Percentiles rank a stretch among this genome's conserved stretches.
These are phyloP conservation scores for Phyllosticta citrichinensis DNA, from an alignment of 2,329 filamentous ascomycete species.

Conservation along the genomic window DNA sequence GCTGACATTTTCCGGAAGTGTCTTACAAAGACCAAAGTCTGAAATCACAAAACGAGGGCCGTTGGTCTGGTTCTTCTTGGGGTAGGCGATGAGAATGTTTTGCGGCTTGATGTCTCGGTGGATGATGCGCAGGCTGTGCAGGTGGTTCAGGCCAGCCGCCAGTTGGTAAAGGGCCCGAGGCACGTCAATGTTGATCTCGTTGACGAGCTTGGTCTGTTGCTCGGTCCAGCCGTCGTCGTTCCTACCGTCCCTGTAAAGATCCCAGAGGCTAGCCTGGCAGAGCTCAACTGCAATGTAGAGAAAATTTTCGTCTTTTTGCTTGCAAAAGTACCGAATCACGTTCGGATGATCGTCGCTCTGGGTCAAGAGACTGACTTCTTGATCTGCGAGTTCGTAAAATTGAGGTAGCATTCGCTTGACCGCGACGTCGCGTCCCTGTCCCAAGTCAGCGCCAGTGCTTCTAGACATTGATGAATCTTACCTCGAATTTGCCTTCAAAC, in stretches of 20 bases:
- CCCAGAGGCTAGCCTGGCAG: slow-evolving; percentile 85
- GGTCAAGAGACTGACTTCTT: slow-evolving; percentile 80
- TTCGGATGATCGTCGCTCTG: slow-evolving; percentile 95
- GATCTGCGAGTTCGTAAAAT: slow-evolving; percentile 89
- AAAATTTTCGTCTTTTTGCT: slow-evolving; percentile 80
- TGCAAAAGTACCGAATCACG: slow-evolving; percentile 92
- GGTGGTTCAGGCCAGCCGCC: slow-evolving; percentile 74
- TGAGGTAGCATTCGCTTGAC: slow-evolving; percentile 96
- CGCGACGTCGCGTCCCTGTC: slow-evolving; percentile 69
- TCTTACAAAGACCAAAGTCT: slow-evolving; percentile 96
- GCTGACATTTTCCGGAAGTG: slow-evolving; percentile 85
- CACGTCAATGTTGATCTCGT: slow-evolving; percentile 63
- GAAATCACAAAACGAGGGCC: slow-evolving; percentile 84
- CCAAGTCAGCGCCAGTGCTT: not conserved
- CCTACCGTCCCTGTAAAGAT: slow-evolving; percentile 64
- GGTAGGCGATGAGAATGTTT: slow-evolving; percentile 77
- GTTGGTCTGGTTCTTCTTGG: slow-evolving; percentile 56
- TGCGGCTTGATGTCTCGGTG: slow-evolving; percentile 96
- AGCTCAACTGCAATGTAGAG: slow-evolving; percentile 93
- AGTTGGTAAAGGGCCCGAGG: slow-evolving; percentile 80
- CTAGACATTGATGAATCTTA: slow-evolving; percentile 14
- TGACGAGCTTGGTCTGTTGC: slow-evolving; percentile 57
- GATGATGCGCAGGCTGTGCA: slow-evolving; percentile 88
- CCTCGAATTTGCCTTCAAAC: slow-evolving; percentile 84
- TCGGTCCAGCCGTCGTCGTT: slow-evolving; percentile 41